A percentile compares a stretch with the other conserved stretches of the same genome.
Evolutionary conservation across 2,329 filamentous ascomycete species (phyloP).

Genomic region (Hymenoscyphus scutula): DNA sequence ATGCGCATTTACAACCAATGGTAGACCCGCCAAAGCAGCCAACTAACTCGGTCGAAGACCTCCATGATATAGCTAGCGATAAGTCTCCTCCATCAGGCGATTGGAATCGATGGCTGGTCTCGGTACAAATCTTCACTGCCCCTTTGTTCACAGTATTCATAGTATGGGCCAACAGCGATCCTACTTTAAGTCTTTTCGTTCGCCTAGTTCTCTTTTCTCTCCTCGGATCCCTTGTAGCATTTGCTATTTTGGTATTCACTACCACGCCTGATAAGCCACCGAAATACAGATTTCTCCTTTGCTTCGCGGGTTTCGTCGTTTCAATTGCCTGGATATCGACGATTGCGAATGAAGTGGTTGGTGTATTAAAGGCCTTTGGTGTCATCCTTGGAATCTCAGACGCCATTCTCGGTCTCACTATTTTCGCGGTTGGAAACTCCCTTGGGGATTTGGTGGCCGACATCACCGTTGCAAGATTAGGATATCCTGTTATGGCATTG

Average conservation of each 20-base stretch:
- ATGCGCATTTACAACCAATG: slow-evolving; percentile 22
- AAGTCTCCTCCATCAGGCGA: slow-evolving; percentile 33
- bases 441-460: slow-evolving; percentile 92
- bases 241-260: slow-evolving; percentile 64
- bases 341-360: slow-evolving; percentile 93
- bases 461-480: slow-evolving; percentile 87
- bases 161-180: slow-evolving; percentile 68
- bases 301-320: slow-evolving; percentile 86
- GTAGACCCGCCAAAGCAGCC: background rate
- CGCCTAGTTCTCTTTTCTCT: slow-evolving; percentile 63
- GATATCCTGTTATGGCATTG: slow-evolving; percentile 92
- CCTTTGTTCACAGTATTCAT: slow-evolving; percentile 80
- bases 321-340: slow-evolving; percentile 95
- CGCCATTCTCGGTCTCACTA: slow-evolving; percentile 88
- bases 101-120: slow-evolving; percentile 91
- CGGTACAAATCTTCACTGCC: slow-evolving; percentile 80
- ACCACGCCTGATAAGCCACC: slow-evolving; percentile 68
- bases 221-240: slow-evolving; percentile 62
- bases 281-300: slow-evolving; percentile 73
- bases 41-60: slow-evolving; percentile 11
- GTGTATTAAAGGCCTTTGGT: slow-evolving; percentile 87
- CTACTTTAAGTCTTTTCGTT: slow-evolving; percentile 53
- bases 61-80: slow-evolving; percentile 12
- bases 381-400: slow-evolving; percentile 92
- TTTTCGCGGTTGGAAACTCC: slow-evolving; percentile 95